These are phyloP conservation scores for Podospora pseudoanserina DNA, from an alignment of 495 filamentous ascomycete genomes.

Conservation along the genomic window DNA sequence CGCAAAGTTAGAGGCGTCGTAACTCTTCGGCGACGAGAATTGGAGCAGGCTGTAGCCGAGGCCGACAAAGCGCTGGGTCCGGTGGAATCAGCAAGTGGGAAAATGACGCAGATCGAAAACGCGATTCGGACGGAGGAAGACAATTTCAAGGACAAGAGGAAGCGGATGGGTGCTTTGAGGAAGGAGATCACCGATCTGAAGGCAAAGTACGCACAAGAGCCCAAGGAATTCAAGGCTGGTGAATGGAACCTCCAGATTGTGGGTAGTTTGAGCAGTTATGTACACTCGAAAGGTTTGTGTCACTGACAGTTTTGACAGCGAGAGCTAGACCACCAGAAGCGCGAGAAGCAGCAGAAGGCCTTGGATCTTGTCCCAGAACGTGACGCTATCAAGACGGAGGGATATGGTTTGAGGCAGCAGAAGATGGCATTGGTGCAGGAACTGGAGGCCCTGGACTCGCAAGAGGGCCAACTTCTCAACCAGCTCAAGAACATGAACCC, in stretches of 20 bases:
- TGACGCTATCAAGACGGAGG: constrained; percentile 23
- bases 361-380: constrained; percentile 35
- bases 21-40: constrained; percentile 45
- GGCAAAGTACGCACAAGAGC: constrained; percentile 41
- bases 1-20: constrained; percentile 47
- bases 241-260: constrained; percentile 57
- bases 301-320: not conserved
- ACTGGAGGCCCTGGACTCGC: constrained; percentile 63
- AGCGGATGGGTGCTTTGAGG: constrained; percentile 45
- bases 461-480: constrained; percentile 67
- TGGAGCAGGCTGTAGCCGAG: constrained; percentile 49
- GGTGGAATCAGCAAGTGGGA: constrained; percentile 52
- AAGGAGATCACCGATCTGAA: constrained; percentile 44
- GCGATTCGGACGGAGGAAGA: constrained; percentile 55
- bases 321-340: not conserved
- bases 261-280: constrained; percentile 21
- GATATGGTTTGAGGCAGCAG: constrained; percentile 22
- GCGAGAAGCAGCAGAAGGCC: constrained; percentile 31
- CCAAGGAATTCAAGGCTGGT: constrained; percentile 45
- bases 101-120: constrained; percentile 41
- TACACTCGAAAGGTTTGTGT: not conserved
- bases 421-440: constrained; percentile 41
- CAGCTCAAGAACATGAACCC: constrained; percentile 54
- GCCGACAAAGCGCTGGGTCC: constrained; percentile 49
- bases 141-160: constrained; percentile 46